These are phyloP conservation scores for Saprolegnia diclina DNA, from an alignment of 352 stramenopile genomes.

Conservation along the genomic window DNA sequence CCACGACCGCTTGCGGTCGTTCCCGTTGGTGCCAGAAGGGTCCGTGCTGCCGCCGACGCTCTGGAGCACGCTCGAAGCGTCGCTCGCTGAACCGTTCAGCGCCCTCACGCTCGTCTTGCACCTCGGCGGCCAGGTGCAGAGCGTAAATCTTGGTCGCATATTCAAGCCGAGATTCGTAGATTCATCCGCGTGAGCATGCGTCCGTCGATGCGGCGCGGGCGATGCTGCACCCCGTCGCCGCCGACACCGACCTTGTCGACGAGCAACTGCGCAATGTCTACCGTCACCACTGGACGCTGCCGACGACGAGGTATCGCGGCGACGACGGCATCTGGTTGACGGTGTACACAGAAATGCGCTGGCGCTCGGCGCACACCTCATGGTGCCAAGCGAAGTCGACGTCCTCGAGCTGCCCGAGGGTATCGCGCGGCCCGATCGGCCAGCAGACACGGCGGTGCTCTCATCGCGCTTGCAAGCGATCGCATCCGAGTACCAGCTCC, in stretches of 20 bases:
- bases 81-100: conserved; percentile 34
- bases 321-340: background rate
- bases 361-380: conserved; percentile 25
- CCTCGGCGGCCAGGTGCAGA: conserved; percentile 39
- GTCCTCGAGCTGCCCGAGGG: conserved; percentile 3
- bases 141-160: background rate
- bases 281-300: conserved; percentile 29
- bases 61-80: conserved; percentile 36
- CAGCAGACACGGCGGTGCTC: background rate
- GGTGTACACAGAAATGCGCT: conserved; percentile 18
- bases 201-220: conserved; percentile 22
- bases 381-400: conserved; percentile 26
- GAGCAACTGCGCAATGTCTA: conserved; percentile 30
- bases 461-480: background rate
- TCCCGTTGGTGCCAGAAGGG: background rate
- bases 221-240: background rate
- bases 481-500: conserved; percentile 30
- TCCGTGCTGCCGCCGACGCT: conserved; percentile 20
- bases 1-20: conserved; percentile 26
- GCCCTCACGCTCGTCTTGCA: conserved; percentile 46
- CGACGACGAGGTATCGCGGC: conserved; percentile 12
- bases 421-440: background rate
- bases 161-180: conserved; percentile 19
- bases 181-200: conserved; percentile 7
- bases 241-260: conserved; percentile 15